A percentile compares a stretch with the other conserved stretches of the same genome.
These are phyloP conservation scores for Penicillium janthinellum DNA, from an alignment of 2,329 filamentous ascomycete genomes.

Conservation along the genomic window DNA sequence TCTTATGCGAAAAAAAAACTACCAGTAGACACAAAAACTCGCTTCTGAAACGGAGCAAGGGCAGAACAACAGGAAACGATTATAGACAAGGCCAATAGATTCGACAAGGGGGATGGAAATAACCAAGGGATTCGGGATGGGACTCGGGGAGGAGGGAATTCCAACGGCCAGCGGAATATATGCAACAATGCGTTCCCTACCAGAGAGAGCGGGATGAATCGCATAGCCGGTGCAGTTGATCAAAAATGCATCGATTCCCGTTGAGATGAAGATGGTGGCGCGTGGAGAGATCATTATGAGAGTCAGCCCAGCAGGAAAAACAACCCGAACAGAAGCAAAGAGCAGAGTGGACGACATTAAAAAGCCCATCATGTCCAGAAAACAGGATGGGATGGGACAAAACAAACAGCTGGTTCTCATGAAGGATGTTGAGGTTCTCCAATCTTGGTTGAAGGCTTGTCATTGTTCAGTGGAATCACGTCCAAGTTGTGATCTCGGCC, in stretches of 20 bases:
- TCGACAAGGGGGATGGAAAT: constrained; percentile 16
- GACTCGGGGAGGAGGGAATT: constrained; percentile 6
- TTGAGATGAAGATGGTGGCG: constrained; percentile 4
- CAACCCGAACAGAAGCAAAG: constrained; percentile 1
- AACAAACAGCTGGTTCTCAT: background rate
- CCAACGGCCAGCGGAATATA: constrained; percentile 23
- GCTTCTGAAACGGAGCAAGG: constrained; percentile 31
- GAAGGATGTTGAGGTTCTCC: background rate
- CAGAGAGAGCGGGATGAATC: constrained; percentile 3
- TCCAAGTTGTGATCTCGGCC: background rate
- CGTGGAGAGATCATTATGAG: constrained; percentile 10
- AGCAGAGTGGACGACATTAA: constrained; percentile 8
- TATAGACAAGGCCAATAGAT: constrained; percentile 33
- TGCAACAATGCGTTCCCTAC: constrained; percentile 25
- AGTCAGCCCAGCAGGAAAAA: constrained; percentile 3
- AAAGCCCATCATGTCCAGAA: constrained; percentile 1
- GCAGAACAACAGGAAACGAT: constrained; percentile 21
- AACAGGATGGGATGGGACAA: background rate
- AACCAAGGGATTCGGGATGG: constrained; percentile 18
- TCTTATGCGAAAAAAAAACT: constrained; percentile 28
- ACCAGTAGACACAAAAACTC: constrained; percentile 24
- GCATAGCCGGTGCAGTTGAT: constrained; percentile 11
- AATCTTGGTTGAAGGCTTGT: background rate
- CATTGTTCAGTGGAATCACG: background rate
- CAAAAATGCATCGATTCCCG: constrained; percentile 10